These are phyloP conservation scores for Curvularia hawaiiensis DNA, from an alignment of 2,329 filamentous ascomycete species.

Conservation along the genomic window DNA sequence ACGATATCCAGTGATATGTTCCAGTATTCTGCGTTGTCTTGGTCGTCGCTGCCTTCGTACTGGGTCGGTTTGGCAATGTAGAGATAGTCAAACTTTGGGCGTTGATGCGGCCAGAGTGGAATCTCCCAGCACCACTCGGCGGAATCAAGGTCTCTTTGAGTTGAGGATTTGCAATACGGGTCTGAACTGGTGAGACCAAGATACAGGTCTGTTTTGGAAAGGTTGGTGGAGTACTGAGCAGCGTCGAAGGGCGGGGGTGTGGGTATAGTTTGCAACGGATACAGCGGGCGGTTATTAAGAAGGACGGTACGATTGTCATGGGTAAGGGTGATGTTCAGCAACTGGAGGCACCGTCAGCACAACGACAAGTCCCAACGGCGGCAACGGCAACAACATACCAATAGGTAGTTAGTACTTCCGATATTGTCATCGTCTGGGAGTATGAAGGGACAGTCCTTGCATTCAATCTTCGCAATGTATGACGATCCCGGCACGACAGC, in stretches of 20 bases:
- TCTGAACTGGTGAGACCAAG: slow-evolving; percentile 26
- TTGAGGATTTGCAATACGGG: slow-evolving; percentile 18
- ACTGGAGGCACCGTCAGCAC: slow-evolving; percentile 19
- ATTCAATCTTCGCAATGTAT: slow-evolving; percentile 40
- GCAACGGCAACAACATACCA: slow-evolving; percentile 26
- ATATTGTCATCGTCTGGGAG: slow-evolving; percentile 11
- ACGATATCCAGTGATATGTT: slow-evolving; percentile 39
- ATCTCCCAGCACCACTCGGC: slow-evolving; percentile 27
- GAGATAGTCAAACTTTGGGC: slow-evolving; percentile 28
- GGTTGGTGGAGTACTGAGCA: slow-evolving; percentile 25
- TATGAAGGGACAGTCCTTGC: slow-evolving; percentile 34
- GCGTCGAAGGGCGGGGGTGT: slow-evolving; percentile 29
- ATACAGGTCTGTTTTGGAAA: slow-evolving; percentile 35
- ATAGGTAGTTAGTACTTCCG: slow-evolving; percentile 26
- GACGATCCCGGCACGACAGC: slow-evolving; percentile 29
- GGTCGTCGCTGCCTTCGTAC: slow-evolving; percentile 15
- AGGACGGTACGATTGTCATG: slow-evolving; percentile 34
- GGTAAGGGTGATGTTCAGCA: slow-evolving; percentile 41
- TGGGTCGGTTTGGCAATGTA: slow-evolving; percentile 25
- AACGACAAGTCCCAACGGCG: background rate
- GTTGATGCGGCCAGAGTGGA: slow-evolving; percentile 9
- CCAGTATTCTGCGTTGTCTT: slow-evolving; percentile 30
- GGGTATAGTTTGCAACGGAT: slow-evolving; percentile 35
- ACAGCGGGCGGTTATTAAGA: slow-evolving; percentile 34
- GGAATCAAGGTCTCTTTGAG: slow-evolving; percentile 8